phyloP scores from a whole-genome alignment of 352 stramenopile species.

The Phytophthora fragariaefolia region DNA sequence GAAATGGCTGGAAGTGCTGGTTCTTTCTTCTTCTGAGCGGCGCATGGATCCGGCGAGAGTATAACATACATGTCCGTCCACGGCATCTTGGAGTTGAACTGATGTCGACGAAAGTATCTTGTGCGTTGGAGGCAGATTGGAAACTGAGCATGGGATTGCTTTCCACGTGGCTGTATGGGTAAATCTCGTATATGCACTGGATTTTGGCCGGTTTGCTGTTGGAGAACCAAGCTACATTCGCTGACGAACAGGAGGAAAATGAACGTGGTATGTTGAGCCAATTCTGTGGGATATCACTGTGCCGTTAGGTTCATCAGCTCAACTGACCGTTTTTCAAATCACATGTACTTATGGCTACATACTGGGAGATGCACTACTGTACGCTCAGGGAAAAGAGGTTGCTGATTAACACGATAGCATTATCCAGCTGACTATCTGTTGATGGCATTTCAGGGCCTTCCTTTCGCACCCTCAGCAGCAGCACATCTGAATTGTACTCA shows the following conservation, averaged over 20 bases:
- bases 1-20: constrained; percentile 7
- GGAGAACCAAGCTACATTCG: neutral
- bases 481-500: too few relatives aligned
- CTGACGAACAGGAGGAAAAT: neutral
- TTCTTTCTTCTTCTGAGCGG: constrained; percentile 1
- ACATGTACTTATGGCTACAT: too few relatives aligned
- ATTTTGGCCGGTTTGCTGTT: neutral
- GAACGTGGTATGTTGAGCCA: neutral
- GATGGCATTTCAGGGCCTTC: too few relatives aligned
- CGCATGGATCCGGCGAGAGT: neutral
- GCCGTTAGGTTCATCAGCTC: too few relatives aligned
- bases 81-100: neutral
- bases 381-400: too few relatives aligned
- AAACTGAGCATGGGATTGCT: constrained; percentile 1
- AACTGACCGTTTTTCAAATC: too few relatives aligned
- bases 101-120: neutral
- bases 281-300: constrained; percentile 3
- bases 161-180: neutral
- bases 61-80: constrained; percentile 17
- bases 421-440: too few relatives aligned
- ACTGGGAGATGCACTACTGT: too few relatives aligned
- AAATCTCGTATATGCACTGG: neutral
- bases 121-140: neutral
- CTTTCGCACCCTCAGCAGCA: too few relatives aligned
- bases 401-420: too few relatives aligned